Evolutionary conservation across 331 rosid species (phyloP), one percentile per base, ranked within the genome.

Genomic region (Phaseolus coccineus): DNA sequence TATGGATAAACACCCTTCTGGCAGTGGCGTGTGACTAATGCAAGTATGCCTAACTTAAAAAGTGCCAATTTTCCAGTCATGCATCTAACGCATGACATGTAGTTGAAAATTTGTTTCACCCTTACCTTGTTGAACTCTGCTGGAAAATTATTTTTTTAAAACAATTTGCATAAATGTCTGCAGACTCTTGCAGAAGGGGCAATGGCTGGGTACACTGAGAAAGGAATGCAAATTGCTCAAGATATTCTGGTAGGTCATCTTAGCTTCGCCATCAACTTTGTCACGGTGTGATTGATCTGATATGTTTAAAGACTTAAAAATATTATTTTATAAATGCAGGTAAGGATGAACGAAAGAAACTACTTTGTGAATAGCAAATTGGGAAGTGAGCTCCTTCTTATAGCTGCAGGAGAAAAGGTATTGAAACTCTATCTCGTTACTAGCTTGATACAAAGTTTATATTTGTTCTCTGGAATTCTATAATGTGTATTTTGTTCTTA

Each of bases 361-460:
- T 88, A 88, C 37, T 87, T 77, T 87, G 76, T 96, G 88, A 83
- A 44, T 75, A 24, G 74, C 19, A 91, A 59, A 83, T 16, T 66
- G 66, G 97, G 94, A 77, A 86, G 83, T 79, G 98, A 93, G 31
- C 97, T 96, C 69, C 91, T 96, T 77, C 89, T 87, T 63, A 10
- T 3, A 39, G 99, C 98, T 9, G 83, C 99, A 12, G 94, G 97
- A n/a, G 99, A 96, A 77, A 90, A 93, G 97, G 99, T 93, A 78
- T 15, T 78, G 66, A 42, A 44, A 69, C 40, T 55, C 55, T 42
- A 40, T 74, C 69, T 80, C 39, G 28, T 50, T 71, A 35, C 65
- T 68, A 70, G 27, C 76, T 80, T 35, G 9, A 61, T 50, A 69
- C 56, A 12, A 65, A 6, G 19, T 47, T 71, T 65, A 27, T 33